Percentiles rank a stretch among this genome's conserved stretches.
These are phyloP conservation scores for Ascochyta rabiei DNA, from an alignment of 2,329 filamentous ascomycete species.

Conservation along the genomic window DNA sequence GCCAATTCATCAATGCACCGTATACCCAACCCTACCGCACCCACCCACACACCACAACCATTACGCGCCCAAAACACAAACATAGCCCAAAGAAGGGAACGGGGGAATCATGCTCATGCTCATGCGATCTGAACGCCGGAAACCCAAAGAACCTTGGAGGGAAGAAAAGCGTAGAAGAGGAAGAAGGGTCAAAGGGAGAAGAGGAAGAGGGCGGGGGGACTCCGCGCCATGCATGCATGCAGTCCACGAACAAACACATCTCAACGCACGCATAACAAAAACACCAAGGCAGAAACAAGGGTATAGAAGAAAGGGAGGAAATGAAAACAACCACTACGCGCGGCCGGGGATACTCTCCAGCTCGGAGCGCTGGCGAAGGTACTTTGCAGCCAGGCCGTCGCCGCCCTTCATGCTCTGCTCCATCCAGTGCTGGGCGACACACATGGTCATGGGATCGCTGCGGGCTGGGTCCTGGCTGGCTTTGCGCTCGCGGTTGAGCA, in stretches of 20 bases:
- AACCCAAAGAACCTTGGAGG: not conserved
- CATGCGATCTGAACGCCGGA: not conserved
- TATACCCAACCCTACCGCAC: too few species aligned
- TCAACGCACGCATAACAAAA: constrained; percentile 13
- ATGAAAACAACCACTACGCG: constrained; percentile 16
- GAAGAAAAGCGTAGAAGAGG: not conserved
- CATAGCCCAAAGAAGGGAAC: not conserved
- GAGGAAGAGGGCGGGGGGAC: constrained; percentile 16
- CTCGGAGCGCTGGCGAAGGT: constrained; percentile 74
- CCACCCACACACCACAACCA: not conserved
- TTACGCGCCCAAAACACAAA: not conserved
- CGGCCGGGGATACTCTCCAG: constrained; percentile 63
- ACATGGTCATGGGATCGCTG: constrained; percentile 88
- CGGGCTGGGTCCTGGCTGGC: constrained; percentile 64
- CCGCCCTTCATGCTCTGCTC: constrained; percentile 84
- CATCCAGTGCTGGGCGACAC: constrained; percentile 97
- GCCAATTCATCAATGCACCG: too few species aligned
- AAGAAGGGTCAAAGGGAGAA: not conserved
- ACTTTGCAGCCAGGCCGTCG: constrained; percentile 81
- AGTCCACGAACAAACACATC: constrained; percentile 12
- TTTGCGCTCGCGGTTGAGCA: constrained; percentile 70
- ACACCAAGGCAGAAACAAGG: constrained; percentile 1
- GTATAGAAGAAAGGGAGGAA: not conserved
- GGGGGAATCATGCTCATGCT: constrained; percentile 10
- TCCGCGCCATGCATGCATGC: constrained; percentile 40